Evolutionary conservation across 192 early-diverging fungal genomes (phyloP).

Genomic region (Coemansia sp.): DNA sequence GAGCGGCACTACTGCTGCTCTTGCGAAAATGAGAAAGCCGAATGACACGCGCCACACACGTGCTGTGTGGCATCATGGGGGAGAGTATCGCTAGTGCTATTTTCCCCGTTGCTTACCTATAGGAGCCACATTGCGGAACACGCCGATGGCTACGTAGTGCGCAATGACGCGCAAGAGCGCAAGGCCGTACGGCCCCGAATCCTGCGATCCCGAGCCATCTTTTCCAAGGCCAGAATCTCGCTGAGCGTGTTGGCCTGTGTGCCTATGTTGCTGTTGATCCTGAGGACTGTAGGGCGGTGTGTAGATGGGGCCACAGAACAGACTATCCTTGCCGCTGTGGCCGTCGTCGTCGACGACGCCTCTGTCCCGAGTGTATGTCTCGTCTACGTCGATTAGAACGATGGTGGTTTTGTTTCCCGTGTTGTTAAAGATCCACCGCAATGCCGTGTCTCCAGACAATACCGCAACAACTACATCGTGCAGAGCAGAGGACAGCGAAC

Average conservation of each 20-base stretch:
- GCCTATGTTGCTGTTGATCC: slow-evolving; percentile 18
- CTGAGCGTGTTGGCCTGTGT: slow-evolving; percentile 9
- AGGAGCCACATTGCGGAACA: slow-evolving; percentile 55
- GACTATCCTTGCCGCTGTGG: slow-evolving; percentile 18
- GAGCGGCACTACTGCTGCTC: not conserved
- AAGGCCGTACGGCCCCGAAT: slow-evolving; percentile 50
- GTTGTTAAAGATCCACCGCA: slow-evolving; percentile 55
- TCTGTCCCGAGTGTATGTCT: slow-evolving; percentile 37
- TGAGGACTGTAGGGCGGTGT: slow-evolving; percentile 46
- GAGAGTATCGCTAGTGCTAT: not conserved
- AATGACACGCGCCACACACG: not conserved
- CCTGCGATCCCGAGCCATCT: slow-evolving; percentile 20
- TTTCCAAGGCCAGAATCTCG: slow-evolving; percentile 5
- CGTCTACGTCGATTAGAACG: slow-evolving; percentile 58
- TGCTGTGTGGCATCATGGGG: not conserved
- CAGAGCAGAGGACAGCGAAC: not conserved
- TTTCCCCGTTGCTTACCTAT: slow-evolving; percentile 51
- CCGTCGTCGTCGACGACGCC: too few species aligned
- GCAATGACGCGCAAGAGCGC: slow-evolving; percentile 54
- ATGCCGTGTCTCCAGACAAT: slow-evolving; percentile 52
- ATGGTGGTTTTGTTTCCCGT: slow-evolving; percentile 47
- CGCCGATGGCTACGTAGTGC: slow-evolving; percentile 56
- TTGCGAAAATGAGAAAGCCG: not conserved
- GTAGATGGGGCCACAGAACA: slow-evolving; percentile 41
- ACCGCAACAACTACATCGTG: slow-evolving; percentile 52